A percentile compares a stretch with the other conserved stretches of the same genome.
Evolutionary conservation across 2,329 filamentous ascomycete species (phyloP).

Genomic region (Magnaporthiopsis rhizophila): DNA sequence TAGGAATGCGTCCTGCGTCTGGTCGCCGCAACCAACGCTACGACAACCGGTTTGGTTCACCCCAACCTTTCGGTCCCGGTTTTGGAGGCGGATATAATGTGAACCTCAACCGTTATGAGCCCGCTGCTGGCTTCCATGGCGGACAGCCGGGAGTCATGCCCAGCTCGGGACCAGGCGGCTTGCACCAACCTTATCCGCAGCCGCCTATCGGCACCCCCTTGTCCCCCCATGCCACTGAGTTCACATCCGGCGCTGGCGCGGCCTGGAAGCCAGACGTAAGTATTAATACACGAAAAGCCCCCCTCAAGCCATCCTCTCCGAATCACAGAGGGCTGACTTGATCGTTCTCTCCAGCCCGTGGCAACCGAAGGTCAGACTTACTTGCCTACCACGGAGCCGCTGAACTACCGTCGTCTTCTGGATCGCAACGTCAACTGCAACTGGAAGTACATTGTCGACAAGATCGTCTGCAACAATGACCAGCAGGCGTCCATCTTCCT

Average conservation of each 20-base stretch:
- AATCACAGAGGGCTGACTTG: neutral
- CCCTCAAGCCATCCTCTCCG: no score
- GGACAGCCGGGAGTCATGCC: constrained; percentile 22
- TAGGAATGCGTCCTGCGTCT: constrained; percentile 32
- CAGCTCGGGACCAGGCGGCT: constrained; percentile 30
- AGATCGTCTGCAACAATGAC: constrained; percentile 98
- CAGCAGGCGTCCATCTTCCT: constrained; percentile 98
- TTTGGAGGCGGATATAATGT: constrained; percentile 27
- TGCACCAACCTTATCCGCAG: constrained; percentile 43
- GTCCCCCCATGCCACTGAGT: constrained; percentile 68
- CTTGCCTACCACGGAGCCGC: constrained; percentile 76
- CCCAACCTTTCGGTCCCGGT: constrained; percentile 24
- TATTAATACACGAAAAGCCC: constrained; percentile 6
- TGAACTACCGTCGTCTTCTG: constrained; percentile 91
- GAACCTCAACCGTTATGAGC: constrained; percentile 21
- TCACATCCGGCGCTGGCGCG: constrained; percentile 45
- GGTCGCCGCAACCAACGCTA: constrained; percentile 39
- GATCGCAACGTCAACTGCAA: constrained; percentile 96
- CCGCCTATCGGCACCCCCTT: constrained; percentile 56
- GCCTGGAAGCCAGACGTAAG: constrained; percentile 50
- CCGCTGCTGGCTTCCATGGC: constrained; percentile 15
- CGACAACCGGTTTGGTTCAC: constrained; percentile 29
- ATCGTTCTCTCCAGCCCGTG: constrained; percentile 28
- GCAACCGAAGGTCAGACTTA: constrained; percentile 63
- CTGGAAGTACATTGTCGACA: constrained; percentile 99